Base-by-base conservation (phyloP, 2,329 filamentous ascomycete genomes). In the Phyllosticta ampelicida region DNA sequence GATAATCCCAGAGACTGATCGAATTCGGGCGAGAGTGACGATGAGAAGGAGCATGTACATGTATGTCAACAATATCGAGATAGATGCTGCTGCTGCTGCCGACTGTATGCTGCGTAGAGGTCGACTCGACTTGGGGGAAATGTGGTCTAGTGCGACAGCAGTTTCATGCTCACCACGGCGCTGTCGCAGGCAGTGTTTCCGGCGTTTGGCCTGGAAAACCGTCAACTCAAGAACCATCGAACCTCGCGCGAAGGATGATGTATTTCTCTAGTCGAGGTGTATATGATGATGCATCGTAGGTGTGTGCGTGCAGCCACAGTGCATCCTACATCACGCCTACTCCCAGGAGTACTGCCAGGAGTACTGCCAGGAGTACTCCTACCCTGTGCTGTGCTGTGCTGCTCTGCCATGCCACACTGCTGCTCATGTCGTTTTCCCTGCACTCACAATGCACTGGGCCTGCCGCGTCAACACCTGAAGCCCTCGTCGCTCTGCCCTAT, bases 1-100 rank as follows among this genome's bases (percentile, higher is more conserved):
- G 6, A 58, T 58, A n/a, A 58, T 58, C 51, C 51, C 51, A 19
- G n/a, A 53, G 49, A 26, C 50, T 23, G 51, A 56, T 51, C 54
- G 51, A 53, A 49, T 48, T 21, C 36, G 48, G 50, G 20, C n/a
- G 54, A 30, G 48, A 44, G 36, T 8, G 13, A 44, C 36, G 30
- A 36, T n/a, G n/a, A n/a, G n/a, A n/a, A n/a, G n/a, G n/a, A n/a
- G n/a, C n/a, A n/a, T n/a, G n/a, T n/a, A n/a, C n/a, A n/a, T n/a
- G n/a, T n/a, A n/a, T n/a, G n/a, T n/a, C n/a, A n/a, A n/a, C n/a
- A n/a, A n/a, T n/a, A n/a, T n/a, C n/a, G n/a, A n/a, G n/a, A n/a
- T n/a, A n/a, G n/a, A n/a, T n/a, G n/a, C n/a, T n/a, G n/a, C n/a
- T n/a, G n/a, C n/a, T n/a, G n/a, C n/a, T n/a, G n/a, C n/a, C n/a